These are phyloP conservation scores for Leccinum solheimii DNA, from an alignment of 1,284 basidiomycete species.

Conservation along the genomic window DNA sequence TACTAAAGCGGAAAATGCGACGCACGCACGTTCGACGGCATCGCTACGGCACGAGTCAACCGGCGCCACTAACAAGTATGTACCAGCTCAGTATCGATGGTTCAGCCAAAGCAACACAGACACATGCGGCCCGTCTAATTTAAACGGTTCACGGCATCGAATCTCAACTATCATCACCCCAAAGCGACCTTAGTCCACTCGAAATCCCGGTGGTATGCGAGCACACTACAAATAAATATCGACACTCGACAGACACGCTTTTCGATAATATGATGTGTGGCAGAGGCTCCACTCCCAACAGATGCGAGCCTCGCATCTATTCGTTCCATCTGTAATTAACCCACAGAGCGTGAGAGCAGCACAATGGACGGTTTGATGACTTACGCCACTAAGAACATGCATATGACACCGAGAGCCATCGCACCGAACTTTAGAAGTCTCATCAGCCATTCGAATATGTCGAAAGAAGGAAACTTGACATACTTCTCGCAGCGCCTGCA, in stretches of 20 bases:
- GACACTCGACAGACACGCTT: constrained; percentile 12
- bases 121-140: constrained; percentile 25
- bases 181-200: not conserved
- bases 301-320: constrained; percentile 39
- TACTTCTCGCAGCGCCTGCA: constrained; percentile 85
- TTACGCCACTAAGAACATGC: constrained; percentile 88
- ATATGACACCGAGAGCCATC: constrained; percentile 84
- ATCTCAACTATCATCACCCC: constrained; percentile 3
- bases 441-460: constrained; percentile 17
- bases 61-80: constrained; percentile 4
- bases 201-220: constrained; percentile 1
- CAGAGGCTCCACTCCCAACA: constrained; percentile 8
- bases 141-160: constrained; percentile 33
- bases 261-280: constrained; percentile 1
- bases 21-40: constrained; percentile 47
- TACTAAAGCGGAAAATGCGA: constrained; percentile 26
- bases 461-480: constrained; percentile 23
- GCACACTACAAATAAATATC: not conserved
- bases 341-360: constrained; percentile 19
- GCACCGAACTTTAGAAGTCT: constrained; percentile 68
- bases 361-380: constrained; percentile 39
- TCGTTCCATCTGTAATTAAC: constrained; percentile 74
- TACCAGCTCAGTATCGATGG: constrained; percentile 6
- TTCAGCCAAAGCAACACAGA: constrained; percentile 9
- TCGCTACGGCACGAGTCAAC: constrained; percentile 23